Evolutionary conservation across 2,329 filamentous ascomycete genomes (phyloP).

Genomic region (Drechslerella dactyloides): DNA sequence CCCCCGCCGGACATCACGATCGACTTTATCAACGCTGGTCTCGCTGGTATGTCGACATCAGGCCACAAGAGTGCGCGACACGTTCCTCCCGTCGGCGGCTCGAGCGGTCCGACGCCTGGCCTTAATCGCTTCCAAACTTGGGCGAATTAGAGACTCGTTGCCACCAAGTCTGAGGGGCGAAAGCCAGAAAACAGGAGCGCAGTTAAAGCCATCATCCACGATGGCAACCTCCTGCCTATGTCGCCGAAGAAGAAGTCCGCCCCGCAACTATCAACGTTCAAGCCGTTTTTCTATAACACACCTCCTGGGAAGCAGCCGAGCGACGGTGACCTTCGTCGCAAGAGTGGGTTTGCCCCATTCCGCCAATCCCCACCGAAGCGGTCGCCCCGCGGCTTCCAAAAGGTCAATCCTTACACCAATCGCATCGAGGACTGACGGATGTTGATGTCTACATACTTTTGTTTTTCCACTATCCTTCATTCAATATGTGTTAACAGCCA

Average conservation of each 20-base stretch:
- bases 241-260: not conserved
- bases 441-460: constrained; percentile 4
- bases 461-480: constrained; percentile 44
- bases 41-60: constrained; percentile 27
- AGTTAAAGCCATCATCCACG: not conserved
- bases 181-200: not conserved
- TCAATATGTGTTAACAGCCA: constrained; percentile 48
- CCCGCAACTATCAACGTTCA: not conserved
- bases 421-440: constrained; percentile 1
- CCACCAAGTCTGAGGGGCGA: not conserved
- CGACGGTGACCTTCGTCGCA: not conserved
- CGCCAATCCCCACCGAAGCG: constrained; percentile 18
- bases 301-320: not conserved
- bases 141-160: constrained; percentile 29
- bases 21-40: constrained; percentile 25
- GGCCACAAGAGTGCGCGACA: constrained; percentile 37
- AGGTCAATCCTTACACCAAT: constrained; percentile 1
- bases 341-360: constrained; percentile 14
- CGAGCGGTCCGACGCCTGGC: constrained; percentile 18
- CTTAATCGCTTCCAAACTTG: constrained; percentile 28
- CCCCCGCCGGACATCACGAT: constrained; percentile 30
- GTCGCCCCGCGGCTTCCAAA: not conserved
- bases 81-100: constrained; percentile 32
- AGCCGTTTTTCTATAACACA: constrained; percentile 3
- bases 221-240: not conserved